Evolutionary conservation across 257 asterid species (phyloP), one percentile per base, ranked within the genome.

Genomic region (Solanum ossicruentum): DNA sequence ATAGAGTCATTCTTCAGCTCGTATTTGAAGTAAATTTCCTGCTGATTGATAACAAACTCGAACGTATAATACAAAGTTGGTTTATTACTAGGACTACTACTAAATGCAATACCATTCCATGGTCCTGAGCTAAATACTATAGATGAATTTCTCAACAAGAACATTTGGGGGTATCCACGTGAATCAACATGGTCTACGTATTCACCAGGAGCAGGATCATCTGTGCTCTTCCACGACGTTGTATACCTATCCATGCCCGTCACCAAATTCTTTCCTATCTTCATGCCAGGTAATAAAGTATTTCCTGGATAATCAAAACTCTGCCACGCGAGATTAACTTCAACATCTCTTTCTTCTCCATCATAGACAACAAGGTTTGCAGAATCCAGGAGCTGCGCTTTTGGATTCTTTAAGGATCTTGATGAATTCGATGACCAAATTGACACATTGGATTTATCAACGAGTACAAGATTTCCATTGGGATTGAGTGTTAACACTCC

Each of bases 171-270:
- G 9, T 54, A 81, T 8, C 83, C 88, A 20, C 58, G 17, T 32
- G 60, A 20, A 21, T 47, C 83, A 20, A 85, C 1, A 71, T 18
- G 7, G 10, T 43, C 65, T 28, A 57, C 66, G 21, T 26, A 81
- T 43, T 85, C 85, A 80, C 88, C 85, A 9, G 57, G 4, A 47
- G 88, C 36, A 1, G 88, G 88, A 81, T 85, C 88, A 81, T 85
- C 83, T 2, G 55, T 3, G 63, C 84, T 86, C 86, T 61, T 86
- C 88, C 88, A 86, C 0, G 88, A 83, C 7, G 84, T 61, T 15
- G n/a, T 7, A 28, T 20, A 0, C 56, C 80, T 5, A 5, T 75
- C 69, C 28, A 43, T 58, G 2, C 86, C 86, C 6, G 65, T 81
- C 3, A 7, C 67, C 39, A 85, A 85, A 65, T 81, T 65, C 69